Conservation (phyloP, 2,329 filamentous ascomycete genomes). For the Aspergillus floridensis region DNA sequence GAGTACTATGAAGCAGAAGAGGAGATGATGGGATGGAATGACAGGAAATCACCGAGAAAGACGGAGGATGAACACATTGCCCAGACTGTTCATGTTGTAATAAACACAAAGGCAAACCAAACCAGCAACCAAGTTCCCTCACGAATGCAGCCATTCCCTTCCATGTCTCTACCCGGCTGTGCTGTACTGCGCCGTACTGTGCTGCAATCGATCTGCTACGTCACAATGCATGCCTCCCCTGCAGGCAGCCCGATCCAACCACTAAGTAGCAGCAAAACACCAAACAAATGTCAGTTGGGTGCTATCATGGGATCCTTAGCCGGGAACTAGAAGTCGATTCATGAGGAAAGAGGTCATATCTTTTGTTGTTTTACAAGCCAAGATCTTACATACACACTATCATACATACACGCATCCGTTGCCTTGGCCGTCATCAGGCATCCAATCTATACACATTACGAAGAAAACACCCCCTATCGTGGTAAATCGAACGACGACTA, state of each 20-base stretch:
- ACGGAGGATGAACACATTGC: not conserved
- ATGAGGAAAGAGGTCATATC: not conserved
- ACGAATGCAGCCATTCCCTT: not conserved
- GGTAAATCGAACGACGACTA: constrained; percentile 31
- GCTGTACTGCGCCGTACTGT: not conserved
- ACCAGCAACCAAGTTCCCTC: not conserved
- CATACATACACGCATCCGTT: not conserved
- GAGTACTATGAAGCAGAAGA: too few species aligned
- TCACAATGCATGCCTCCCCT: constrained; percentile 5
- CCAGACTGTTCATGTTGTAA: too few species aligned
- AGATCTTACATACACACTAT: not conserved
- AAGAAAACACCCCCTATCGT: not conserved
- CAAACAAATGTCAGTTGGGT: not conserved
- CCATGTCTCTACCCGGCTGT: not conserved
- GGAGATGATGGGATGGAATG: not conserved
- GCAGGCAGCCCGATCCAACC: not conserved
- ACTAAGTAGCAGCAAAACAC: not conserved
- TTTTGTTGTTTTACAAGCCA: not conserved
- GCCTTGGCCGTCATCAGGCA: not conserved
- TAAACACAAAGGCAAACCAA: not conserved
- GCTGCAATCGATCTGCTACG: not conserved
- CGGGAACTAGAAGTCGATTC: not conserved
- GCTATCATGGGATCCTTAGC: not conserved
- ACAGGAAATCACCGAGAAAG: not conserved
- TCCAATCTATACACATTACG: not conserved